These are phyloP conservation scores for Mucor lusitanicus DNA, from an alignment of 371 early-diverging fungal genomes.

Conservation along the genomic window DNA sequence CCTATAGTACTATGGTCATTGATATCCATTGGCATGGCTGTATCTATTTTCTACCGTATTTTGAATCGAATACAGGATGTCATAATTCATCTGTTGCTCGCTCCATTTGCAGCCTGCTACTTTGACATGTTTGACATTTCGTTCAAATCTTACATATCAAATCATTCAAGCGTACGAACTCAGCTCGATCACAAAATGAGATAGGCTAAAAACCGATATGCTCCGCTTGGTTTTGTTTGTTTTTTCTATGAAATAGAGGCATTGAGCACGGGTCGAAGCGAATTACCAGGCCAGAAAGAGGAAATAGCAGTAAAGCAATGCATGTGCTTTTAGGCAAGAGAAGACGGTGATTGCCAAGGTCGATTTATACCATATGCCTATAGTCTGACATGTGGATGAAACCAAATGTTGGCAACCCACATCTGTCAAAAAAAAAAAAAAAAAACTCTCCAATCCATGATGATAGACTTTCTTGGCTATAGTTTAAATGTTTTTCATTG, in stretches of 20 bases:
- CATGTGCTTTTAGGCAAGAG: too few relatives aligned
- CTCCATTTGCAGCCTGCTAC: too few relatives aligned
- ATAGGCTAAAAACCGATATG: background rate
- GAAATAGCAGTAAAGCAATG: too few relatives aligned
- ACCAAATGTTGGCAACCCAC: background rate
- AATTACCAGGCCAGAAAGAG: background rate
- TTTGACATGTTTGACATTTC: too few relatives aligned
- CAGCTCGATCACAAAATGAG: background rate
- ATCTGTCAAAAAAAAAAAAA: constrained; percentile 3
- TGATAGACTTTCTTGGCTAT: background rate
- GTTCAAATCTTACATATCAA: background rate
- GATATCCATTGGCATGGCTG: too few relatives aligned
- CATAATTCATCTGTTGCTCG: too few relatives aligned
- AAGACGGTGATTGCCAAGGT: too few relatives aligned
- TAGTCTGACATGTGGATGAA: too few relatives aligned
- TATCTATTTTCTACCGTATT: too few relatives aligned
- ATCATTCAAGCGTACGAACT: background rate
- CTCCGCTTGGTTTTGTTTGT: background rate
- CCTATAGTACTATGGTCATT: too few relatives aligned
- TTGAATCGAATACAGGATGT: too few relatives aligned
- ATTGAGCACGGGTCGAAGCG: background rate
- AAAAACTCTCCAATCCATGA: background rate
- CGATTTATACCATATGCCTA: too few relatives aligned
- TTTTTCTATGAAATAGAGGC: background rate
- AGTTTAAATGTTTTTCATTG: background rate